Conservation (phyloP, 1,284 basidiomycete genomes). For the Crucibulum cyathiforme region DNA sequence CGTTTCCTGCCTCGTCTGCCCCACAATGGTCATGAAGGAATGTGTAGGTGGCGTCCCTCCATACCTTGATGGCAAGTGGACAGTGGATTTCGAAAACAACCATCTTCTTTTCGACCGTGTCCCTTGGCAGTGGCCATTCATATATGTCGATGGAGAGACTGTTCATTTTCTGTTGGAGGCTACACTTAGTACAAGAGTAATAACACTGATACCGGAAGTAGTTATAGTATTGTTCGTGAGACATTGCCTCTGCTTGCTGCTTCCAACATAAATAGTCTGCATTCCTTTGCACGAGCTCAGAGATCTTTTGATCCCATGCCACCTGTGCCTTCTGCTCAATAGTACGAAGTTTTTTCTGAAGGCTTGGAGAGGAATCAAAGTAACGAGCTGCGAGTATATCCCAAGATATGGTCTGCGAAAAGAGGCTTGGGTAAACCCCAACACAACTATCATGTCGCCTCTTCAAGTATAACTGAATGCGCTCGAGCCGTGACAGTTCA, state of each 20-base stretch:
- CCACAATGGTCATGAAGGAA: constrained; percentile 42
- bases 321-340: neutral
- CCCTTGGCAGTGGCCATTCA: constrained; percentile 56
- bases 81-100: constrained; percentile 53
- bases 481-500: neutral
- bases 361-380: neutral
- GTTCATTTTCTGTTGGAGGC: constrained; percentile 16
- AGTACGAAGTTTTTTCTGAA: neutral
- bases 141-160: constrained; percentile 42
- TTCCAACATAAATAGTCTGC: neutral
- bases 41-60: constrained; percentile 49
- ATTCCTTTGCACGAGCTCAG: neutral
- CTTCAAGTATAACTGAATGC: neutral
- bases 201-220: neutral
- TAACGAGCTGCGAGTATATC: neutral
- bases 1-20: neutral
- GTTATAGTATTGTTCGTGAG: neutral
- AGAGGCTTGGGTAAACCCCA: too few relatives aligned
- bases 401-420: neutral
- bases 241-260: neutral
- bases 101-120: constrained; percentile 21
- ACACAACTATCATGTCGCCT: neutral
- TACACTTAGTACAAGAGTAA: constrained; percentile 39
- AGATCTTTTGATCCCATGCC: neutral
- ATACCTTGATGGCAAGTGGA: constrained; percentile 46